phyloP scores from a whole-genome alignment of 1,284 basidiomycete species.

The Trametes sp. region DNA sequence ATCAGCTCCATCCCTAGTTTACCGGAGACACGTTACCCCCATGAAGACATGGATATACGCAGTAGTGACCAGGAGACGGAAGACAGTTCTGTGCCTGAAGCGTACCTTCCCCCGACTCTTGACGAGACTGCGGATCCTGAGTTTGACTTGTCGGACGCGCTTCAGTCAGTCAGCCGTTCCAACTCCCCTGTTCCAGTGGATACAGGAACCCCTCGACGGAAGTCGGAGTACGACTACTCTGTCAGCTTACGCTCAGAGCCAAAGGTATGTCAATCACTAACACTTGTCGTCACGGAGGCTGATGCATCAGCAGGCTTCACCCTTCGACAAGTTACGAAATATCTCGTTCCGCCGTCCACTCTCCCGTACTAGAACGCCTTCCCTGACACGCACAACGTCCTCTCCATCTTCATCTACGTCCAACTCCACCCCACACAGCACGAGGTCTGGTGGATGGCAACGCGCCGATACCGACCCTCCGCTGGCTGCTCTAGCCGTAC shows the following conservation, averaged over 20 bases:
- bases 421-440: conserved; percentile 71
- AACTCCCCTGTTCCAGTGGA: conserved; percentile 55
- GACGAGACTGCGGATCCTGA: conserved; percentile 46
- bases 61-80: conserved; percentile 48
- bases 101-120: conserved; percentile 56
- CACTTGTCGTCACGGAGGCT: conserved; percentile 6
- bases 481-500: conserved; percentile 52
- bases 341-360: conserved; percentile 63
- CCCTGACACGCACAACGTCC: conserved; percentile 69
- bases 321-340: conserved; percentile 71
- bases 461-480: conserved; percentile 55
- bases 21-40: conserved; percentile 46
- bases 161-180: conserved; percentile 64
- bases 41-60: conserved; percentile 48
- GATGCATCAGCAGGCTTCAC: conserved; percentile 58
- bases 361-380: conserved; percentile 71
- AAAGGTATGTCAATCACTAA: conserved; percentile 54
- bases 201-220: conserved; percentile 49
- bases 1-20: conserved; percentile 63
- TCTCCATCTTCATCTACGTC: conserved; percentile 66
- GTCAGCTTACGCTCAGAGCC: conserved; percentile 69
- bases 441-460: conserved; percentile 50
- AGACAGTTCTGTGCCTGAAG: conserved; percentile 55
- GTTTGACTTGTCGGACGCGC: conserved; percentile 62
- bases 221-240: conserved; percentile 71